Evolutionary conservation across 31 red algal genomes (phyloP).

Genomic region (Asparagopsis taxiformis): DNA sequence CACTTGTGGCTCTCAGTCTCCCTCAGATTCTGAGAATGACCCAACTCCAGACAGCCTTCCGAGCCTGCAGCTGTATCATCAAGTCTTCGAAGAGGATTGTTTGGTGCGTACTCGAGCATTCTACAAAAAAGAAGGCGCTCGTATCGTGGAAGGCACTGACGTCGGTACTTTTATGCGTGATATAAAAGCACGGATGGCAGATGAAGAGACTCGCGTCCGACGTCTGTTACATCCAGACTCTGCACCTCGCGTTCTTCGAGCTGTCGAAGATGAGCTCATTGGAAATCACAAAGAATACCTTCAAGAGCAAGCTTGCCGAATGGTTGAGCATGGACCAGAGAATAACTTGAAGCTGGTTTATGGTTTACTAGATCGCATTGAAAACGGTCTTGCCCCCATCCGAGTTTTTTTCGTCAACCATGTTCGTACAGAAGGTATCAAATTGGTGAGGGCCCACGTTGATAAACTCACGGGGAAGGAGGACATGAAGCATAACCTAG

Average conservation of each 20-base stretch:
- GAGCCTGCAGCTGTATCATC: conserved; percentile 35
- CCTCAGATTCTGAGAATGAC: conserved; percentile 1
- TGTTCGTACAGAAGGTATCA: conserved; percentile 32
- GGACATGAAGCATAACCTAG: conserved; percentile 22
- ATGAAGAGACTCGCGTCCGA: conserved; percentile 17
- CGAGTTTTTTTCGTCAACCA: conserved; percentile 31
- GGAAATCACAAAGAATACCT: conserved; percentile 47
- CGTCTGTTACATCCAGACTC: conserved; percentile 43
- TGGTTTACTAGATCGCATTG: conserved; percentile 34
- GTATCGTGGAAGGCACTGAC: conserved; percentile 24
- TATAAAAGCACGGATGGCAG: conserved; percentile 11
- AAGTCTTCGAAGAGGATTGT: conserved; percentile 53
- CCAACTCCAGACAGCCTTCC: background rate
- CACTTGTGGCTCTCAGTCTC: background rate
- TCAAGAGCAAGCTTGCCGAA: conserved; percentile 21
- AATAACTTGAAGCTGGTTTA: conserved; percentile 33
- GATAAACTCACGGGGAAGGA: conserved; percentile 13
- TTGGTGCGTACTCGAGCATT: conserved; percentile 26
- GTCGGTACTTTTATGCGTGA: conserved; percentile 19
- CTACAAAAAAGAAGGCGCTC: conserved; percentile 41
- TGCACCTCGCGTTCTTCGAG: conserved; percentile 13
- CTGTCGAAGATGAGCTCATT: conserved; percentile 38
- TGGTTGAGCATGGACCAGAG: conserved; percentile 30
- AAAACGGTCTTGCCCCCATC: conserved; percentile 34
- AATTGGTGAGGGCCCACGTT: conserved; percentile 16